Conservation (phyloP, 2,329 filamentous ascomycete genomes). For the Talaromyces verruculosus region DNA sequence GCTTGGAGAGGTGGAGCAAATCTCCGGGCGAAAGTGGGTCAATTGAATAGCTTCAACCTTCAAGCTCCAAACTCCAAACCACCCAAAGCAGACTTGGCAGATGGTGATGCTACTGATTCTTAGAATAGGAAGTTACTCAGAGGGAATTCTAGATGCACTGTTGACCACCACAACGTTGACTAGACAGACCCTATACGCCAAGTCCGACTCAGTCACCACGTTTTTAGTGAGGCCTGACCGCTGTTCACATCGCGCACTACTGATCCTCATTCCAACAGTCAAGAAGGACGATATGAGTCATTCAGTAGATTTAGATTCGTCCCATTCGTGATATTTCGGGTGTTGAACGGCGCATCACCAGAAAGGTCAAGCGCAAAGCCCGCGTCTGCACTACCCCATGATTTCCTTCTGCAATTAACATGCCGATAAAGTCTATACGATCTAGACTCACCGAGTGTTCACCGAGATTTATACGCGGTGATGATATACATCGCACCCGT, state of each 20-base stretch:
- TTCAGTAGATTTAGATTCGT: not conserved
- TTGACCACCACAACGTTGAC: not conserved
- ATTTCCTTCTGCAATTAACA: not conserved
- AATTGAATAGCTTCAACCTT: not conserved
- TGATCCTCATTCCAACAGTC: not conserved
- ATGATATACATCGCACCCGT: not conserved
- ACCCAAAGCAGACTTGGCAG: not conserved
- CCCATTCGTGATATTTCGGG: not conserved
- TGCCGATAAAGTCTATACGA: not conserved
- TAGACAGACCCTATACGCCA: not conserved
- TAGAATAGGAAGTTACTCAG: not conserved
- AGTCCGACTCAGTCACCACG: not conserved
- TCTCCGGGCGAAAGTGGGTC: not conserved
- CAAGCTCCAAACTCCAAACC: not conserved
- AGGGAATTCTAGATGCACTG: not conserved
- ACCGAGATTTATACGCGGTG: not conserved
- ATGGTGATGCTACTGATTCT: not conserved
- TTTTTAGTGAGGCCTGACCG: not conserved
- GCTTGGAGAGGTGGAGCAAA: not conserved
- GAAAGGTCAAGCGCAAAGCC: not conserved
- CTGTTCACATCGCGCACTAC: not conserved
- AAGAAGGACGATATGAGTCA: not conserved
- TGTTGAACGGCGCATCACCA: not conserved
- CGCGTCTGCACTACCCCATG: not conserved
- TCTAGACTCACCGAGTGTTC: not conserved